A percentile compares a stretch with the other conserved stretches of the same genome.
These are phyloP conservation scores for Wickerhamomyces sp. DNA, from an alignment of 1,139 yeast species.

Conservation along the genomic window DNA sequence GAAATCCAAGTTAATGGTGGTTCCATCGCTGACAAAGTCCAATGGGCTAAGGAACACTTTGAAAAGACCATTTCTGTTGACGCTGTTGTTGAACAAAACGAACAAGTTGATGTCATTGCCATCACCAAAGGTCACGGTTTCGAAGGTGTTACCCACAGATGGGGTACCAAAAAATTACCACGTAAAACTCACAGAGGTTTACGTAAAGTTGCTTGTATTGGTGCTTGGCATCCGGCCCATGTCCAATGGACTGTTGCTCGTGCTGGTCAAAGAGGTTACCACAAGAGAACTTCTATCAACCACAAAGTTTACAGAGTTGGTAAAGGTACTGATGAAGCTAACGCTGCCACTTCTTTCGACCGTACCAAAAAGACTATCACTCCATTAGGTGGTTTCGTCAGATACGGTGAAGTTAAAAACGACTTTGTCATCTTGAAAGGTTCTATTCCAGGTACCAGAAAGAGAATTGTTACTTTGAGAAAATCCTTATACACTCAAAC, in stretches of 20 bases:
- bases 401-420: conserved; percentile 97
- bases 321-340: conserved; percentile 89
- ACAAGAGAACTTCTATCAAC: conserved; percentile 99
- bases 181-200: conserved; percentile 99
- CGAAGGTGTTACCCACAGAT: conserved; percentile 99
- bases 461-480: conserved; percentile 99
- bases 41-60: conserved; percentile 98
- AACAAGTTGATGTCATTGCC: conserved; percentile 97
- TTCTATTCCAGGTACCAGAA: conserved; percentile 99
- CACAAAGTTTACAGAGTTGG: conserved; percentile 99
- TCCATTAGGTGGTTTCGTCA: conserved; percentile 99
- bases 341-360: conserved; percentile 97
- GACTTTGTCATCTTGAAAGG: conserved; percentile 98
- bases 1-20: conserved; percentile 99
- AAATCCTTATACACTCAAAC: conserved; percentile 97
- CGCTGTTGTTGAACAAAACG: conserved; percentile 97
- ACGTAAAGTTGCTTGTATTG: conserved; percentile 99
- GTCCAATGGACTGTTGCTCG: conserved; percentile 99
- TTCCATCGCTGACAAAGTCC: conserved; percentile 93
- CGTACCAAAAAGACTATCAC: conserved; percentile 99
- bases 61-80: conserved; percentile 97
- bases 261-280: conserved; percentile 99
- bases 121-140: conserved; percentile 99
- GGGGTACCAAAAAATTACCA: conserved; percentile 99
- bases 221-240: conserved; percentile 99